Base-by-base conservation (phyloP, 768 basidiomycete genomes). In the Naganishia vaughanmartiniae region DNA sequence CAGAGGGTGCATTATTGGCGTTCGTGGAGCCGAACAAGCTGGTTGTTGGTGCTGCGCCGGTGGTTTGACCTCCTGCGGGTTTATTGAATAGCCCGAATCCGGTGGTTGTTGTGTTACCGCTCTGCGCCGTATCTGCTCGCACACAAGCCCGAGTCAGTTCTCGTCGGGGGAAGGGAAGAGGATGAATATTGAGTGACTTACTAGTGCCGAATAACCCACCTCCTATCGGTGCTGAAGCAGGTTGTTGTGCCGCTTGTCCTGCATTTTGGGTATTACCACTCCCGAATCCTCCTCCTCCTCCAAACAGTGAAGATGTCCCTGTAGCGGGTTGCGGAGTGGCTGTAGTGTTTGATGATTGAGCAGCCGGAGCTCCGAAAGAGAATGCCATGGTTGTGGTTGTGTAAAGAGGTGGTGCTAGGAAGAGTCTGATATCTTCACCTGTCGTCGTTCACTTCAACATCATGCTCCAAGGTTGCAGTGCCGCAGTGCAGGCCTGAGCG, bases 341-440 rank as follows among this genome's bases (percentile, higher is more conserved):
- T 26, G 48, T 7, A 7, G 48, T n/a, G 24, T 21, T 51, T 51
- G 48, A 51, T 21, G 48, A 28, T 30, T 66, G 65, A 33, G 45
- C 56, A 34, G 57, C 56, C 15, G 68, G 55, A 14, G 55, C 56
- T 46, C 68, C 68, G 68, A 69, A 69, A 42, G 60, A 42, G 60
- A 63, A 63, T 63, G 60, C 60, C 60, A 63, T 63, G 5, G 7
- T 15, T 55, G 54, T 26, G 30, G 7, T 2, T 26, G 24, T 39
- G 15, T 63, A 12, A 30, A 1, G 36, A 17, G 60, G 46, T 26
- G 39, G 24, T 42, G 39, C 19, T 26, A 46, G 36, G 24, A 42
- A 9, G 24, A 51, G 6, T n/a, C n/a, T 51, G 48, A 26, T 26
- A n/a, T 51, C 48, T 9, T 51, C 48, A 51, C 48, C 19, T n/a